These are phyloP conservation scores for Starmerella lactis-condensi DNA, from an alignment of 805 yeast genomes.

Conservation along the genomic window DNA sequence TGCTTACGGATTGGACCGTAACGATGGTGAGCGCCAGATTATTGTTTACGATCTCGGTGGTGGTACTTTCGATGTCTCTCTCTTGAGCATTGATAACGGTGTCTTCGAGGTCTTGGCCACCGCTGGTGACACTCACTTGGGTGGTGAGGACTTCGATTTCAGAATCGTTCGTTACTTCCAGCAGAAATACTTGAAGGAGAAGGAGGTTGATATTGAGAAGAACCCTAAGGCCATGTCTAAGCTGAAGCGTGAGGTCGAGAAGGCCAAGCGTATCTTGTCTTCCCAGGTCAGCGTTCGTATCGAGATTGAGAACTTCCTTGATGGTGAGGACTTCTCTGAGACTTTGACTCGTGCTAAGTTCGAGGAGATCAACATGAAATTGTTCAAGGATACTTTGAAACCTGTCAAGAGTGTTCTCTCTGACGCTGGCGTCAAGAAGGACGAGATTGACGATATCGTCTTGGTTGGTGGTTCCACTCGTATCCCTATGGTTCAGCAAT, in stretches of 20 bases:
- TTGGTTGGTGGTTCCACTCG: constrained; percentile 98
- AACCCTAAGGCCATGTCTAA: constrained; percentile 80
- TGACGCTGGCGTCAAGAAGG: constrained; percentile 76
- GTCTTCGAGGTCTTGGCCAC: constrained; percentile 85
- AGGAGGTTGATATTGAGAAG: constrained; percentile 60
- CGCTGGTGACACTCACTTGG: constrained; percentile 91
- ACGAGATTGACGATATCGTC: constrained; percentile 84
- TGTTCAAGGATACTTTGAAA: constrained; percentile 84
- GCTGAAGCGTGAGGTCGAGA: constrained; percentile 92
- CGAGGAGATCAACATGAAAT: constrained; percentile 83
- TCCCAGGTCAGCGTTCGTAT: constrained; percentile 90
- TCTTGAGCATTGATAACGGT: constrained; percentile 75
- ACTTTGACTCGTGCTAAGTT: constrained; percentile 93
- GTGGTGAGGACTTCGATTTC: constrained; percentile 93
- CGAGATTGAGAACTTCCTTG: constrained; percentile 86
- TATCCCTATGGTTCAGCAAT: constrained; percentile 94
- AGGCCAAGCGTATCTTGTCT: constrained; percentile 91
- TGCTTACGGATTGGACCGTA: constrained; percentile 78
- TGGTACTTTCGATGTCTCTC: constrained; percentile 89
- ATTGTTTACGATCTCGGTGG: constrained; percentile 93
- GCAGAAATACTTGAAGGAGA: constrained; percentile 77
- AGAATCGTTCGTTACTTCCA: constrained; percentile 74
- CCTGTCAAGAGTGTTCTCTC: constrained; percentile 92
- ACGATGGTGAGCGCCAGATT: constrained; percentile 69
- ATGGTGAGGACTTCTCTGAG: constrained; percentile 90